Conservation (phyloP, 176 grass and related monocot species). For the Bothriochloa decipiens region DNA sequence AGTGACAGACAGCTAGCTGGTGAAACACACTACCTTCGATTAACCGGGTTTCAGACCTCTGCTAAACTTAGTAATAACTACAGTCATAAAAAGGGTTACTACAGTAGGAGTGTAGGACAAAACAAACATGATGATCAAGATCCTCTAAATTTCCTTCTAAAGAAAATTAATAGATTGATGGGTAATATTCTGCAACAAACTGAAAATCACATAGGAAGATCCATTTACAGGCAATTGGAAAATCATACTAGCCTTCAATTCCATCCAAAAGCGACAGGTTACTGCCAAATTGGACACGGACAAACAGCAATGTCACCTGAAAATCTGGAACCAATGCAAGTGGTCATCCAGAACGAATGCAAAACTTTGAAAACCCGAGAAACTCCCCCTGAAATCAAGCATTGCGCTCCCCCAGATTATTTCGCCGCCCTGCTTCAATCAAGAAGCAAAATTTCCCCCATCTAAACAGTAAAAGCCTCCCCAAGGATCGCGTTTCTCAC, state of each 20-base stretch:
- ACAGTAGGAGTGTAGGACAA: neutral
- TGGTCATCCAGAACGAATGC: neutral
- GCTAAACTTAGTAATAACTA: constrained; percentile 15
- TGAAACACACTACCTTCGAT: neutral
- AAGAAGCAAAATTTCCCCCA: neutral
- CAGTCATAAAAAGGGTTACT: neutral
- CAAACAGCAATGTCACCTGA: neutral
- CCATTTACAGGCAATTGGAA: neutral
- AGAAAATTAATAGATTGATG: neutral
- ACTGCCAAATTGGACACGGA: neutral
- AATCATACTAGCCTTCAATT: neutral
- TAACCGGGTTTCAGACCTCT: neutral
- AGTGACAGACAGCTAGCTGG: constrained; percentile 1
- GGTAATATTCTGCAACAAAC: constrained; percentile 5
- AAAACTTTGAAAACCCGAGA: neutral
- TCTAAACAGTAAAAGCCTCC: neutral
- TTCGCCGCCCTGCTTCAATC: neutral
- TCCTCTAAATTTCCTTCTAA: neutral
- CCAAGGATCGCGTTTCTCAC: neutral
- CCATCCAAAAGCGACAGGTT: constrained; percentile 5
- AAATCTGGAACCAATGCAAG: neutral
- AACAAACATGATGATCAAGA: neutral
- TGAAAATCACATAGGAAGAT: neutral
- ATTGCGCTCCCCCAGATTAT: neutral
- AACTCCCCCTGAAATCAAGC: neutral